Evolutionary conservation across 768 basidiomycete genomes (phyloP), one percentile per base, ranked within the genome.

Genomic region (Holtermanniella nyarrowii): DNA sequence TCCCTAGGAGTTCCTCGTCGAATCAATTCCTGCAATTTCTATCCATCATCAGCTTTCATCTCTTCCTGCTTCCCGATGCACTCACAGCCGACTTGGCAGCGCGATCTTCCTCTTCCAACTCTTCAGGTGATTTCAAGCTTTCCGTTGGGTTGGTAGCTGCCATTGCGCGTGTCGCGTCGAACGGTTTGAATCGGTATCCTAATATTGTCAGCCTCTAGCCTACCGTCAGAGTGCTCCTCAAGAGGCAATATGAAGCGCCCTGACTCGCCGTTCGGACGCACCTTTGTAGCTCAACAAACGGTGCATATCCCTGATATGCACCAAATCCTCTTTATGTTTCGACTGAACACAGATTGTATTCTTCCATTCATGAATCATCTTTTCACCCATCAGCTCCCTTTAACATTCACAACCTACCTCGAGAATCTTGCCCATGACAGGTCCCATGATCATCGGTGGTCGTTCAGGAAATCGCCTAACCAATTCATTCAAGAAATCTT

Each of bases 251-350:
- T 21, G 21, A 25, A n/a, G n/a, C n/a, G n/a, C n/a, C 21, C 49
- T 10, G 20, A 18, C 21, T 40, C 40, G 21, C 13, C 21, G 5
- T 22, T 26, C 20, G 1, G n/a, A n/a, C n/a, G 82, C 82, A 57
- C 93, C 95, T 68, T 97, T 99, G 78, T 91, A 96, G 4, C 82
- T 84, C 60, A 99, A 71, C 49, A 99, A 71, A 21, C 93, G 76
- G 71, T 96, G 88, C 95, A 99, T 99, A 74, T 99, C 95, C 59
- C 93, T 74, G 53, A 99, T 95, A 63, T 97, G 96, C 7, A 87
- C 88, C 44, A 99, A 75, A 72, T 97, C 93, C 53, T 97, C 95
- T 68, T 87, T 88, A 82, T 88, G 91, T 68, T 91, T 82, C 43
- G 85, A 86, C 26, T 86, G 83, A 0, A 76, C 66, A 65, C 93